Evolutionary conservation across 345 rosid genomes (phyloP), one percentile per base, ranked within the genome.

Genomic region (Gossypium longicalyx): DNA sequence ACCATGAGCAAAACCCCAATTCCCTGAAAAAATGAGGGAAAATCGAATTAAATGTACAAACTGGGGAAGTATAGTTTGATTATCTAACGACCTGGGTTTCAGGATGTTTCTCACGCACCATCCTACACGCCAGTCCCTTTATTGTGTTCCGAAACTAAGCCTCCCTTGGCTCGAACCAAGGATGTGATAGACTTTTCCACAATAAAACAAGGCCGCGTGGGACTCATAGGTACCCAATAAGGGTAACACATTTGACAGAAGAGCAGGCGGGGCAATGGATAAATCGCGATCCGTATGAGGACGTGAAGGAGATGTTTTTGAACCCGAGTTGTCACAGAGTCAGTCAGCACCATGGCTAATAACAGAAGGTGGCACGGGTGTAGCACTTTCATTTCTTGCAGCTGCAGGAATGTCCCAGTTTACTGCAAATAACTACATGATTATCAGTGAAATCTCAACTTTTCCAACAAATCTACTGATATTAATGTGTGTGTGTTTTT

Each of bases 341-440:
- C 23, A 72, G 59, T 90, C 89, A 84, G 82, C 68, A 43, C 91
- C 91, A 63, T 90, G 90, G 74, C 93, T 84, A 71, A 91, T 53
- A 59, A 89, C 90, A 10, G 89, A 87, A 66, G 91, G 86, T 38
- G 93, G 96, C 29, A 87, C 86, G 0, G 91, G 91, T 1, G 91
- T 87, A 16, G 96, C 96, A 59, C 93, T 86, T 57, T 88, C 96
- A 72, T 81, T 86, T 75, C 93, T 84, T 34, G 93, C 88, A n/a
- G 89, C 83, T 60, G 87, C 92, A 2, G 86, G 73, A 86, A 91
- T 71, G 92, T 80, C 52, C 90, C 89, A 15, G 88, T 90, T 19
- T 89, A 85, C 92, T 89, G 78, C 81, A 83, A 71, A 66, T 20
- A 54, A 71, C 64, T 12, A 58, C 15, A 16, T 7, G 54, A 75